A percentile compares a stretch with the other conserved stretches of the same genome.
phyloP scores from a whole-genome alignment of 345 rosid species.

The Nasturtium officinale region DNA sequence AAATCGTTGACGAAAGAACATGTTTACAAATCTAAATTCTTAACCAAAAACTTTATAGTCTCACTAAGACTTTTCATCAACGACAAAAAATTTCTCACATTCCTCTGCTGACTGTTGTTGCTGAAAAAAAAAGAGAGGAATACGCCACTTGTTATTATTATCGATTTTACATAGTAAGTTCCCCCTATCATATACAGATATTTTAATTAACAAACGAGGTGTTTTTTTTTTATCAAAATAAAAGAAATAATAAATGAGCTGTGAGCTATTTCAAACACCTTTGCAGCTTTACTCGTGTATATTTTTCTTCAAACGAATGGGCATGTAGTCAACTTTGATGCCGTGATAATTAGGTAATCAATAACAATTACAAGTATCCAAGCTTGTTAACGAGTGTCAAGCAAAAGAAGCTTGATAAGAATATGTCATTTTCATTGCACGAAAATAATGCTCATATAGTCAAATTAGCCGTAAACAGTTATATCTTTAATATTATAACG shows the following conservation, averaged over 20 bases:
- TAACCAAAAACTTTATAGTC: too few species aligned
- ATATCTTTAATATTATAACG: background rate
- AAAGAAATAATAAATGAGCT: background rate
- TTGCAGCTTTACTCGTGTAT: background rate
- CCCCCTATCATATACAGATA: background rate
- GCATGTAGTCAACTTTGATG: conserved; percentile 40
- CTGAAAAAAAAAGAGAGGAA: background rate
- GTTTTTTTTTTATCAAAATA: too few species aligned
- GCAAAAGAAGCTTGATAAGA: background rate
- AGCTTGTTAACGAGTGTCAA: background rate
- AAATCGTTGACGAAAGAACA: background rate
- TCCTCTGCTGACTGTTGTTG: conserved; percentile 6
- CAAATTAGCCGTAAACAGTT: conserved; percentile 2
- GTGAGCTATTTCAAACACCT: background rate
- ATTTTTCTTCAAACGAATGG: conserved; percentile 7
- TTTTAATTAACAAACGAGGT: too few species aligned
- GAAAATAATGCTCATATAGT: background rate
- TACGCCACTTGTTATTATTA: background rate
- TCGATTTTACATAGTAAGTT: background rate
- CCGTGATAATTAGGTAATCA: conserved; percentile 4
- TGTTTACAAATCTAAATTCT: too few species aligned
- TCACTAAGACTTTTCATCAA: background rate
- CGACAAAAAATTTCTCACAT: background rate
- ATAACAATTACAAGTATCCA: background rate
- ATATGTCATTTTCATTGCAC: background rate